Base-by-base conservation (phyloP, 441 rosid genomes). In the Bruguiera hainesii region DNA sequence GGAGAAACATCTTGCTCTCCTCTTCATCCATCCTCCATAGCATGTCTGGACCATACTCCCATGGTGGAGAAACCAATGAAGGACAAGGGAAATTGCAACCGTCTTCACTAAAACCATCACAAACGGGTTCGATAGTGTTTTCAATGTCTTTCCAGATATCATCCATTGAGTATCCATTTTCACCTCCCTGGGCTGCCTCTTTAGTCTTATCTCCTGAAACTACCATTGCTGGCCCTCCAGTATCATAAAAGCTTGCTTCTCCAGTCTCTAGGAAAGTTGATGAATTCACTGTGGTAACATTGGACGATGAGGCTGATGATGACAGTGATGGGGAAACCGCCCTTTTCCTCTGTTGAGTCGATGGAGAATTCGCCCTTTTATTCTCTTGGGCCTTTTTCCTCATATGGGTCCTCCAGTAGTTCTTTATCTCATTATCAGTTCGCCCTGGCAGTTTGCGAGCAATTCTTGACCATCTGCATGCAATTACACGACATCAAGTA, bases 61-160 rank as follows among this genome's bases (percentile, higher is more conserved):
- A 86, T 42, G 82, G 18, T 8, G 89, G 97, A 65, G 94, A 86
- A 62, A 76, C 76, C 56, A 85, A 55, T 23, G 76, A 71, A 73
- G 87, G 87, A 72, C 73, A 82, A 58, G 80, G 61, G 61, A 90
- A 82, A 56, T 76, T 79, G 68, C 80, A 71, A 53, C 78, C 81
- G 70, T 78, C 81, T 75, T 80, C 85, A 56, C 75, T 74, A 65
- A 83, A 87, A 49, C 79, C 84, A 53, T 76, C 76, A 78, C 63
- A 71, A 58, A 79, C 77, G 1, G 94, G 92, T 77, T 81, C 82
- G 6, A 80, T 82, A 7, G 51, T 73, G 73, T 78, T 78, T 18
- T 86, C 97, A 65, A 96, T 87, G 63, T 92, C 99, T 75, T 84
- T 88, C 99, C 99, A 96, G 76, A 96, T 86, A 42, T 95, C 98